Evolutionary conservation across 2,329 filamentous ascomycete species (phyloP), one percentile per base, ranked within the genome.

Genomic region (Coniochaeta hoffmannii): DNA sequence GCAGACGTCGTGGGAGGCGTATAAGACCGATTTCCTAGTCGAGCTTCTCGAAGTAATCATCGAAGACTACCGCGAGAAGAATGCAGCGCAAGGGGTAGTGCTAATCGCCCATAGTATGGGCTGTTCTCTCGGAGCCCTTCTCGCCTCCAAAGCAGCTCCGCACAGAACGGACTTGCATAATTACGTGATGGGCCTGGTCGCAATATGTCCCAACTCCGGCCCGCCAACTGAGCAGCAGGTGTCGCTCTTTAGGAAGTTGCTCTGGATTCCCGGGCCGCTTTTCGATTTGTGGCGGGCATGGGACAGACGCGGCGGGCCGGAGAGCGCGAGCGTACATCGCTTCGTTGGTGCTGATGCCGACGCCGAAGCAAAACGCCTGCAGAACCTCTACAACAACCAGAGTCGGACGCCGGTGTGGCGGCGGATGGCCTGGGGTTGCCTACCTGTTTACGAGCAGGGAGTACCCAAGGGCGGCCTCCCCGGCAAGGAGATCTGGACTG

Each of bases 61-160:
- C 57, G 81, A 90, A 36, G 79, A 85, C 49, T 82, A 93, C 65
- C 82, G 87, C 38, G 84, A 89, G 60, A 79, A 78, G 44, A 76
- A 82, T 34, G 73, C 77, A 17, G 76, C 75, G 1, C 91, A 96
- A 68, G 81, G 84, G 3, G 80, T 96, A 14, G 80, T 97, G 19
- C 70, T 97, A 30, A 82, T 97, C 57, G 90, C 87, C 1, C 94
- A 99, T 66, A 96, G 90, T 67, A 88, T 97, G 82, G 94, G 94
- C 7, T 91, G 88, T 57, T 88, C 88, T 3, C 74, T 97, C 19
- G 83, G 87, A 6, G 86, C 89, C 26, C 74, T 87, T 15, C 74
- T 97, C 53, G 86, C 90, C 10, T 78, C 60, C 61, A 73, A 58
- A 57, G 75, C 69, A 62, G 66, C 59, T 1, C 70, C 78, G 1